Base-by-base conservation (phyloP, 1,139 yeast species). In the Yamadazyma spencermartinsiae region DNA sequence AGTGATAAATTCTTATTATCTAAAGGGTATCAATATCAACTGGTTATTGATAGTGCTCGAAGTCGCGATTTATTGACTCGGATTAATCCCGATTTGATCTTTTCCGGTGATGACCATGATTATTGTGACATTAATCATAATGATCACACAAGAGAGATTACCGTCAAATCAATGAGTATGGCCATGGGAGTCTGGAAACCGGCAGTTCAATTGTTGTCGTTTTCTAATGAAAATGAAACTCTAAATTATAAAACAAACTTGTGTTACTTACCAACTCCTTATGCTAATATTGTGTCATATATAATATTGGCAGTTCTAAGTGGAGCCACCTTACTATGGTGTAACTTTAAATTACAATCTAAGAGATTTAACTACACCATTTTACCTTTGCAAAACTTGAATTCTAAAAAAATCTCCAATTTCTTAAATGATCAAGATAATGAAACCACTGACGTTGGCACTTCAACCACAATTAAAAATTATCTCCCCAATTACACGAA, bases 101-200 rank as follows among this genome's bases (percentile, higher is more conserved):
- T 72, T 46, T 58, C 72, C 17, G 81, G 80, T 4, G 81, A 75
- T 49, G 80, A 75, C 52, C 80, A 75, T 49, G 81, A 78, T 50
- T 75, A 73, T 51, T 78, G 83, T 51, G 80, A 74, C 44, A 56
- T 74, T 4, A 39, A 43, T 2, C 81, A 76, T 49, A 50, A 54
- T 11, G 55, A 49, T 9, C 40, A 44, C 4, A 16, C 53, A 2
- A 52, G 73, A 23, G 81, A 76, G 48, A 60, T 76, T 40, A 76
- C 80, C 20, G 79, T 77, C 24, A 77, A 77, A 49, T 74, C 81
- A 17, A 70, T 77, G 8, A 72, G 79, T 33, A 74, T 78, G 80
- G 82, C 82, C 18, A 77, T 76, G 82, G 82, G 82, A 1, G 74
- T 75, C 24, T 52, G 58, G 37, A 58, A 59, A 32, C 83, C 83